Evolutionary conservation across 1,284 basidiomycete species (phyloP).

Genomic region (Volvariella surrecta): DNA sequence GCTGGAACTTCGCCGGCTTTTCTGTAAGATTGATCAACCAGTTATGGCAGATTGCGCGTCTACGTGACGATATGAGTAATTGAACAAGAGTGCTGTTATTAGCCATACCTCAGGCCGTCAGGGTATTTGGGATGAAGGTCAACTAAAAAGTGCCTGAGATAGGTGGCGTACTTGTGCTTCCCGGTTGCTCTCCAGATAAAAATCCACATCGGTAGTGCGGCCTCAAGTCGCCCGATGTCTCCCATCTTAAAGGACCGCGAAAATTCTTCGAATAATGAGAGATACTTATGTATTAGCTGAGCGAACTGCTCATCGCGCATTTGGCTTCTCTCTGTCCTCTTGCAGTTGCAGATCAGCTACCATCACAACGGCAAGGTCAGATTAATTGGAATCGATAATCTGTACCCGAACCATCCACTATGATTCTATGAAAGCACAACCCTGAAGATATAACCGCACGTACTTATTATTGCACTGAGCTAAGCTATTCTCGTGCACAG

Average conservation of each 20-base stretch:
- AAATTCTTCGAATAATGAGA: constrained; percentile 19
- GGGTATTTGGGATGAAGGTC: constrained; percentile 7
- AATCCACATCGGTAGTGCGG: constrained; percentile 17
- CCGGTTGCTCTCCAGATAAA: constrained; percentile 17
- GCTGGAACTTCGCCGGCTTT: constrained; percentile 15
- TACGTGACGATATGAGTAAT: too few relatives aligned
- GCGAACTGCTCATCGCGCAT: too few relatives aligned
- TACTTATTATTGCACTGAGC: too few relatives aligned
- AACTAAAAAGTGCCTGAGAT: constrained; percentile 4
- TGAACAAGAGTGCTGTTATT: too few relatives aligned
- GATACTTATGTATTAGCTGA: constrained; percentile 13
- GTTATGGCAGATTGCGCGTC: constrained; percentile 15
- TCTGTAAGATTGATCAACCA: constrained; percentile 21
- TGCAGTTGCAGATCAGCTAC: too few relatives aligned
- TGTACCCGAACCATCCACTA: too few relatives aligned
- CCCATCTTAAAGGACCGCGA: constrained; percentile 20
- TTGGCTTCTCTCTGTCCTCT: too few relatives aligned
- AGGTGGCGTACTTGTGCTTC: constrained; percentile 10
- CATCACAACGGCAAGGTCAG: too few relatives aligned
- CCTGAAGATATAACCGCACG: too few relatives aligned
- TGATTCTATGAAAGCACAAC: too few relatives aligned
- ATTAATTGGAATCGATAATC: too few relatives aligned
- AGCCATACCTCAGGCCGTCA: constrained; percentile 13
- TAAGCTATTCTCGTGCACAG: too few relatives aligned
- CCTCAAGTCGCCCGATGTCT: constrained; percentile 23